A percentile compares a stretch with the other conserved stretches of the same genome.
These are phyloP conservation scores for Penicillium parvum DNA, from an alignment of 495 filamentous ascomycete genomes.

Conservation along the genomic window DNA sequence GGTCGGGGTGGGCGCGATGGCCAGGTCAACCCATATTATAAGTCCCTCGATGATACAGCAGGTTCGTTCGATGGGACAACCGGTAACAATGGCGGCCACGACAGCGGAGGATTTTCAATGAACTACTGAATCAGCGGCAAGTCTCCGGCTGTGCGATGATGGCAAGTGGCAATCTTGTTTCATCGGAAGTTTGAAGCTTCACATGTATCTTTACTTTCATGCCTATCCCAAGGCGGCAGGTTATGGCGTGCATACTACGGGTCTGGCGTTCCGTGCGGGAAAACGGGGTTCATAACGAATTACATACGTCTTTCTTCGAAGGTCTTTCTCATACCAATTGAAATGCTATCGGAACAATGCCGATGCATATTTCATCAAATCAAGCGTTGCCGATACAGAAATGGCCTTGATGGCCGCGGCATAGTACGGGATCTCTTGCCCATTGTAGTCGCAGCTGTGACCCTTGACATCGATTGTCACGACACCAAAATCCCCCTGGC, in stretches of 20 bases:
- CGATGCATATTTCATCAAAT: constrained; percentile 26
- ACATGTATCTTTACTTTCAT: too few species aligned
- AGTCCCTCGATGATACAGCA: constrained; percentile 37
- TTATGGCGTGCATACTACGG: too few species aligned
- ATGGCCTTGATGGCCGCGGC: constrained; percentile 26
- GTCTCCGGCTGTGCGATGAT: too few species aligned
- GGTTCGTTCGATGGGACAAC: constrained; percentile 30
- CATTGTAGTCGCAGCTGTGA: constrained; percentile 25
- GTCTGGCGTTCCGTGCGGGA: too few species aligned
- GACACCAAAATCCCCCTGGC: constrained; percentile 10
- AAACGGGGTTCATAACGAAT: too few species aligned
- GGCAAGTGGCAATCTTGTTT: too few species aligned
- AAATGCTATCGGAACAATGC: too few species aligned
- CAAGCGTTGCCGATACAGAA: constrained; percentile 14
- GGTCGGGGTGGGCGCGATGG: constrained; percentile 32
- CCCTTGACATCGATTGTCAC: constrained; percentile 27
- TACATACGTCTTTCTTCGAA: too few species aligned
- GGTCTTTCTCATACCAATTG: too few species aligned
- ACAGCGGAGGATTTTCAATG: constrained; percentile 30
- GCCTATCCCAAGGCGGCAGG: too few species aligned
- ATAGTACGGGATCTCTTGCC: constrained; percentile 29
- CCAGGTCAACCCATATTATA: constrained; percentile 33
- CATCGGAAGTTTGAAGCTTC: too few species aligned
- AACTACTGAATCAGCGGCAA: constrained; percentile 39
- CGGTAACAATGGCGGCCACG: constrained; percentile 25